Percentiles rank a stretch among this genome's conserved stretches.
Conservation (phyloP, 2,329 filamentous ascomycete species). For the Aspergillus arachidicola region DNA sequence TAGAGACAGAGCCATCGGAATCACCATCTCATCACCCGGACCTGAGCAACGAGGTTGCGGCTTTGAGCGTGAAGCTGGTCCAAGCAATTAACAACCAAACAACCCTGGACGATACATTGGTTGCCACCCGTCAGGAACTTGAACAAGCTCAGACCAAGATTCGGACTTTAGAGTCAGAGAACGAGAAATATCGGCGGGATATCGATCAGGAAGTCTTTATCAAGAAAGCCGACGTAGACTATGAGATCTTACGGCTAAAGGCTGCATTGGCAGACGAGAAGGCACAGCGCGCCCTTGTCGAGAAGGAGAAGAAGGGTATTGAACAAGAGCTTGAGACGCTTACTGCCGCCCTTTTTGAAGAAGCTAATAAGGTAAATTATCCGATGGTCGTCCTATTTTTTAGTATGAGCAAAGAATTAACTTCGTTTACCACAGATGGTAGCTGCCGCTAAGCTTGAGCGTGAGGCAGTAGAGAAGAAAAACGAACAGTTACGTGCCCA, state of each 20-base stretch:
- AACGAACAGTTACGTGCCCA: constrained; percentile 87
- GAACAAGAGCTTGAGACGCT: constrained; percentile 90
- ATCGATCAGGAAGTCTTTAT: constrained; percentile 76
- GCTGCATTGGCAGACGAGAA: constrained; percentile 66
- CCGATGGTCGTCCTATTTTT: neutral
- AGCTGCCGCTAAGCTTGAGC: constrained; percentile 80
- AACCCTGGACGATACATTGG: constrained; percentile 82
- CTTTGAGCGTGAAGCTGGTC: constrained; percentile 91
- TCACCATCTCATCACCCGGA: constrained; percentile 56
- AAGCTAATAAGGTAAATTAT: constrained; percentile 75
- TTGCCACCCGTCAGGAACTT: constrained; percentile 79
- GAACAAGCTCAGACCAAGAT: constrained; percentile 71
- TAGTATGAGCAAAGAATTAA: neutral
- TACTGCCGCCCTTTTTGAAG: constrained; percentile 92
- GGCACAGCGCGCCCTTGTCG: constrained; percentile 63
- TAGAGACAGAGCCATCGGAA: constrained; percentile 39
- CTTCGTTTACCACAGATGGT: constrained; percentile 68
- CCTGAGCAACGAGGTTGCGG: constrained; percentile 76
- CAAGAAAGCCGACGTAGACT: constrained; percentile 71
- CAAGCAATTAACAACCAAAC: constrained; percentile 98
- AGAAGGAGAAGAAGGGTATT: constrained; percentile 83
- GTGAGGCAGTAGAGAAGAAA: constrained; percentile 77
- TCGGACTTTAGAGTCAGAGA: constrained; percentile 67
- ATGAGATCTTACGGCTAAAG: constrained; percentile 65
- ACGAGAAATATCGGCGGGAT: constrained; percentile 69